Evolutionary conservation across 768 basidiomycete genomes (phyloP), one percentile per base, ranked within the genome.

Genomic region (Fistulinella prunicolor): DNA sequence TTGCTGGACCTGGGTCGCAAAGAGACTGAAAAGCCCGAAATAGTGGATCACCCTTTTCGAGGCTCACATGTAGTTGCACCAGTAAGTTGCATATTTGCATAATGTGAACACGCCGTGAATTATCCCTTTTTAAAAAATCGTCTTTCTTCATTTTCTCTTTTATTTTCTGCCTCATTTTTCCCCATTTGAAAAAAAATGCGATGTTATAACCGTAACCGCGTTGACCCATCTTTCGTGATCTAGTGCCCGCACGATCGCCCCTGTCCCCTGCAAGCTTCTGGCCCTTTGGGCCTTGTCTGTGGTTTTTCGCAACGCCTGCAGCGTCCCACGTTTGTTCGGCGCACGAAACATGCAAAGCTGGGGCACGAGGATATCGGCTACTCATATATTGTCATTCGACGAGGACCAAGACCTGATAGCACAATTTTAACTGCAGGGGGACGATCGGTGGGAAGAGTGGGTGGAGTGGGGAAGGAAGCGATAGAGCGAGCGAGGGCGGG

Each of bases 31-130:
- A 74, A 79, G 54, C 64, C 73, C 12, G 70, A 70, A 52, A 63
- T 61, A 40, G 59, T 58, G n/a, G 57, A 62, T 8, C 65, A 62
- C 55, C 51, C 68, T 38, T 54, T 74, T 44, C 67, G 69, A 37
- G 90, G 89, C 12, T 80, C 80, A 23, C 88, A 93, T 69, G 86
- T 94, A n/a, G 72, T 94, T 42, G 93, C 93, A 44, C 93, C 93
- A 23, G 91, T 93, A 65, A 65, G 85, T 68, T 54, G n/a, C 42
- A 35, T 14, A 23, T 22, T 41, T 36, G 38, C 38, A 21, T 35
- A 21, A 23, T 34, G 9, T 24, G 26, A 34, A 28, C 26, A 34
- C 39, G 35, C 21, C 9, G 6, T 44, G 28, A 30, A n/a, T n/a
- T n/a, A n/a, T n/a, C n/a, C n/a, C n/a, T n/a, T n/a, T n/a, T n/a